phyloP scores from a whole-genome alignment of 306 rosid genomes.

The Corylus americana region DNA sequence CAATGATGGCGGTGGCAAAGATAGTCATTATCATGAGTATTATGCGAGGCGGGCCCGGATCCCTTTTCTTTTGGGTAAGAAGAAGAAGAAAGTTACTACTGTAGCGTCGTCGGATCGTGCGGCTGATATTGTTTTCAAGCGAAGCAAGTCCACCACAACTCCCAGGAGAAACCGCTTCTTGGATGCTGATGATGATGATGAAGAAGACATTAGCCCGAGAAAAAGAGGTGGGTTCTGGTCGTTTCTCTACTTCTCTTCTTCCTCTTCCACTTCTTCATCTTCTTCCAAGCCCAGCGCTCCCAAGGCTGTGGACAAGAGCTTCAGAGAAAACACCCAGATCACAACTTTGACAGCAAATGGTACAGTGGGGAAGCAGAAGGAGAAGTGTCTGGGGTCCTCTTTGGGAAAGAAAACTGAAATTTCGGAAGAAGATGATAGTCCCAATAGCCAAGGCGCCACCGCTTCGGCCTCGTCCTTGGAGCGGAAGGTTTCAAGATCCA shows the following conservation, averaged over 20 bases:
- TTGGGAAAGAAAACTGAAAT: conserved; percentile 16
- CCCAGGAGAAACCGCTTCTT: conserved; percentile 46
- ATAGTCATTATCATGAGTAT: conserved; percentile 30
- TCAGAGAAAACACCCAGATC: conserved; percentile 20
- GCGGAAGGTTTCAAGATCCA: conserved; percentile 89
- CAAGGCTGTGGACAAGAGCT: conserved; percentile 10
- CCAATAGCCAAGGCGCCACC: conserved; percentile 38
- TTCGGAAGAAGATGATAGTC: conserved; percentile 49
- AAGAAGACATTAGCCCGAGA: conserved; percentile 50
- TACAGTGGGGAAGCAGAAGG: background rate
- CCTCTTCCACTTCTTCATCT: conserved; percentile 23
- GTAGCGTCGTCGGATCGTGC: conserved; percentile 23
- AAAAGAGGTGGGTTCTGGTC: conserved; percentile 87
- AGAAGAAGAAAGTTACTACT: conserved; percentile 50
- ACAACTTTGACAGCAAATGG: conserved; percentile 4
- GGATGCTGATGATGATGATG: conserved; percentile 30
- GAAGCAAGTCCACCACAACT: conserved; percentile 83
- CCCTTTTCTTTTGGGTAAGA: conserved; percentile 65
- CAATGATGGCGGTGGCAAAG: conserved; percentile 7
- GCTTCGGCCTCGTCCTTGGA: conserved; percentile 69
- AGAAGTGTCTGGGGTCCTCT: conserved; percentile 9
- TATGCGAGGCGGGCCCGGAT: conserved; percentile 51
- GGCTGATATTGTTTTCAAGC: conserved; percentile 47
- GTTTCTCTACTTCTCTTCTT: conserved; percentile 64
- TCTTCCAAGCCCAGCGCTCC: conserved; percentile 27